A percentile compares a stretch with the other conserved stretches of the same genome.
phyloP scores from a whole-genome alignment of 192 early-diverging fungal species.

The Coemansia sp. region DNA sequence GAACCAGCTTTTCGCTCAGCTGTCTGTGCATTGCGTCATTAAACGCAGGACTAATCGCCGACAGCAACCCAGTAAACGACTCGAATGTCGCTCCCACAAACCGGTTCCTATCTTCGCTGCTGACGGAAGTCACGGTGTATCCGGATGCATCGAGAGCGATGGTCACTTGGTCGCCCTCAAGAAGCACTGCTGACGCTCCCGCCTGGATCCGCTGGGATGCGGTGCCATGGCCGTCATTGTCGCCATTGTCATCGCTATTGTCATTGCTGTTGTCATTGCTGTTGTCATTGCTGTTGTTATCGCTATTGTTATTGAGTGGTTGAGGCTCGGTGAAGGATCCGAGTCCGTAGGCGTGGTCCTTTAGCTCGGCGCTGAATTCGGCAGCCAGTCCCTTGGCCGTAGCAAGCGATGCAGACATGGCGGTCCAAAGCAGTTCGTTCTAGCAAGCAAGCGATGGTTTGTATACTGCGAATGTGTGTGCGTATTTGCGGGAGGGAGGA shows the following conservation, averaged over 20 bases:
- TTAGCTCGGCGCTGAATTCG: conserved; percentile 28
- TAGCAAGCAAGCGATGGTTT: too few relatives aligned
- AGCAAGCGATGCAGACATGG: neutral
- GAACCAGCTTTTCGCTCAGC: conserved; percentile 18
- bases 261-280: too few relatives aligned
- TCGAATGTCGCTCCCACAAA: conserved; percentile 14
- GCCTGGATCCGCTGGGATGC: conserved; percentile 4
- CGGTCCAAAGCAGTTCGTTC: too few relatives aligned
- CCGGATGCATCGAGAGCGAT: conserved; percentile 17
- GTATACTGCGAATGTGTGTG: too few relatives aligned
- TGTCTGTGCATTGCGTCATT: conserved; percentile 25
- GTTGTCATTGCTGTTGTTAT: too few relatives aligned
- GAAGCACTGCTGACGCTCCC: conserved; percentile 10
- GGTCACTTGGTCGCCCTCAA: conserved; percentile 2
- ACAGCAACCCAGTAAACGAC: conserved; percentile 29
- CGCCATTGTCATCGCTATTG: too few relatives aligned
- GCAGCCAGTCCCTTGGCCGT: conserved; percentile 14
- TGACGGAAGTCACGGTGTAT: conserved; percentile 10
- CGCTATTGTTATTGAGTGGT: too few relatives aligned
- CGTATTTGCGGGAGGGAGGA: too few relatives aligned
- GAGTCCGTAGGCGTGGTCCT: conserved; percentile 31
- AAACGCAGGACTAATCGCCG: conserved; percentile 26
- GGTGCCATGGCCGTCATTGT: too few relatives aligned
- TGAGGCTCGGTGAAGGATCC: conserved; percentile 1
- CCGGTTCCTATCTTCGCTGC: neutral